Base-by-base conservation (phyloP, 129 eudicot species). In the Pittosporum tobira region DNA sequence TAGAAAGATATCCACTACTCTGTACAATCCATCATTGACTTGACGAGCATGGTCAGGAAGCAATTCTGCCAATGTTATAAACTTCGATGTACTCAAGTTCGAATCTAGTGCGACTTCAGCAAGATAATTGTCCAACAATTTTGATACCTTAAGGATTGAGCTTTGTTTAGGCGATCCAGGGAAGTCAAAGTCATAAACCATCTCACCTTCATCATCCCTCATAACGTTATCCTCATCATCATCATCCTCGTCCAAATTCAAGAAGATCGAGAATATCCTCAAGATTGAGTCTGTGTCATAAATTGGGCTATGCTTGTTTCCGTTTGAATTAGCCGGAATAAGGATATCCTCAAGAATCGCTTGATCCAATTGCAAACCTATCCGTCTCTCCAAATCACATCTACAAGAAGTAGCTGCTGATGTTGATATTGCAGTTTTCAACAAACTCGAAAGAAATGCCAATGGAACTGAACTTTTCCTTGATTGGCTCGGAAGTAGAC, bases 81-180 rank as follows among this genome's bases (percentile, higher is more conserved):
- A 79, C 75, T 87, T 93, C 1, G 93, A 74, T 2, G 93, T 73
- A 3, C 73, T 47, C 71, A 93, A 69, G 72, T 84, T 81, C 6
- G 96, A 60, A 59, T 87, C 99, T 1, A 87, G 52, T 0, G 99
- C 99, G 19, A 87, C 84, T 70, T 93, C 99, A 0, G 96, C 85
- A 40, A 93, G 88, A 67, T 81, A 93, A 54, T 81, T 84, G 74
- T 93, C 99, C 51, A 93, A 67, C 40, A 93, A 59, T 80, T 87
- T 87, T 0, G 96, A 81, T 36, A 93, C 99, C 71, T 87, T 93
- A n/a, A 87, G n/a, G 6, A 91, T 86, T 10, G 99, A 83, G 82
- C 96, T 91, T 59, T 91, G 99, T 62, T 91, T 91, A 8, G 96
- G 99, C 13, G 96, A 91, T 15, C 90, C 82, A 10, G 96, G 94